These are phyloP conservation scores for Pleurotus tuber-regium DNA, from an alignment of 768 basidiomycete species.

Conservation along the genomic window DNA sequence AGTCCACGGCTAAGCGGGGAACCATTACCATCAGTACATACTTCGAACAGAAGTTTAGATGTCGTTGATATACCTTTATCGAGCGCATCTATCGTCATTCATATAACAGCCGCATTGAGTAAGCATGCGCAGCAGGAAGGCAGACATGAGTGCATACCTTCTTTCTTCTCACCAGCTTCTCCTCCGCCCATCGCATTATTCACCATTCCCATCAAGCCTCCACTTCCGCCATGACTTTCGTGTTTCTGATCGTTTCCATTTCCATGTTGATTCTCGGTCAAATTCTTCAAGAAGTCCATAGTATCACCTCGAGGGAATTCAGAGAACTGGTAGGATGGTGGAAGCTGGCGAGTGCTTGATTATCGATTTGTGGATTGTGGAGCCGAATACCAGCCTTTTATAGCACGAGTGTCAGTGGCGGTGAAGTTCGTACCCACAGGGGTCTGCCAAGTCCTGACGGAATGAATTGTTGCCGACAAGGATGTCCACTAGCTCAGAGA, in stretches of 20 bases:
- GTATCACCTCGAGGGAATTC: too few species aligned
- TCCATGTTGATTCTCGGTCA: not conserved
- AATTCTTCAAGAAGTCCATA: not conserved
- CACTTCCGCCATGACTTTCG: slow-evolving; percentile 12
- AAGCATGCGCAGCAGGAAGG: not conserved
- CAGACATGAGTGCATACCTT: slow-evolving; percentile 15
- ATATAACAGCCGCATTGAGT: not conserved
- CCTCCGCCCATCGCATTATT: slow-evolving; percentile 25
- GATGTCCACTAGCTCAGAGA: too few species aligned
- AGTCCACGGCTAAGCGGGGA: slow-evolving; percentile 32
- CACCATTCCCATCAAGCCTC: slow-evolving; percentile 13
- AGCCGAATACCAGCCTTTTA: too few species aligned
- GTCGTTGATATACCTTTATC: slow-evolving; percentile 28
- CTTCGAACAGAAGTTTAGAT: not conserved
- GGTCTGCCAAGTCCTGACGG: too few species aligned
- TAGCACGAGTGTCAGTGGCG: too few species aligned
- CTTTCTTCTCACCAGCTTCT: slow-evolving; percentile 20
- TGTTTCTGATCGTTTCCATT: not conserved
- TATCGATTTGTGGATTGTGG: too few species aligned
- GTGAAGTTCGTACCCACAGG: too few species aligned
- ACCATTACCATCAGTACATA: not conserved
- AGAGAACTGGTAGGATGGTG: too few species aligned
- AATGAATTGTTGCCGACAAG: too few species aligned
- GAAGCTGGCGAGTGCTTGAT: too few species aligned
- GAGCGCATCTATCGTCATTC: slow-evolving; percentile 17